Evolutionary conservation across 2,329 filamentous ascomycete genomes (phyloP), one percentile per base, ranked within the genome.

Genomic region (Fusarium decemcellulare): DNA sequence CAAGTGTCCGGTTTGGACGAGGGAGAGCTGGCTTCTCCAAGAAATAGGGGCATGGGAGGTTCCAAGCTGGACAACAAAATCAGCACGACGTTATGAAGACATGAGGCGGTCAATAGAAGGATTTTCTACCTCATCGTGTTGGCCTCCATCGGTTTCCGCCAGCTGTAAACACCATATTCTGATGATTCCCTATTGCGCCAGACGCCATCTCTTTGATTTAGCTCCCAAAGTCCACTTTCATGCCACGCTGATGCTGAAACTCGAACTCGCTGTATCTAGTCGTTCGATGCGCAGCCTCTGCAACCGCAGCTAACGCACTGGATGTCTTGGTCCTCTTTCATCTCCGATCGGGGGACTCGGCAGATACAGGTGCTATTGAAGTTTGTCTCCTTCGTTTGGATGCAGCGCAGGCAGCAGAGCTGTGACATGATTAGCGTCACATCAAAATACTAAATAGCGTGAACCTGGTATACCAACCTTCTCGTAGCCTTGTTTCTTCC

Each of bases 381-480:
- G 81, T 99, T 99, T 32, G 96, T 99, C 85, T 99, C 96, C 81
- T 98, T 98, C n/a, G 96, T 98, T 82, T 99, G 96, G 60, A 99
- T 95, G 81, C 96, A 99, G 67, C 95, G 90, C 59, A 98, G 85
- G 80, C 96, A 99, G 82, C 96, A 99, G 44, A 99, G 84, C 93
- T 96, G 18, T 9, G 12, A 34, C 6, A 40, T 3, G 52, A 60
- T 81, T 63, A 82, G 76, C 46, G 4, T 34, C 32, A 34, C 8
- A 55, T 61, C 18, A 9, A 42, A 16, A 16, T 34, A 32, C 14
- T 8, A 18, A 39, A 30, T 27, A 23, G 40, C 3, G 10, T 37
- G n/a, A 36, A 54, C 4, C 30, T n/a, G 2, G 42, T n/a, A 37
- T 2, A 79, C 86, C 54, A 80, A 93, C 93, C 90, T 98, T 98